Evolutionary conservation across 306 rosid genomes (phyloP), one percentile per base, ranked within the genome.

Genomic region (Adenanthera pavonina): DNA sequence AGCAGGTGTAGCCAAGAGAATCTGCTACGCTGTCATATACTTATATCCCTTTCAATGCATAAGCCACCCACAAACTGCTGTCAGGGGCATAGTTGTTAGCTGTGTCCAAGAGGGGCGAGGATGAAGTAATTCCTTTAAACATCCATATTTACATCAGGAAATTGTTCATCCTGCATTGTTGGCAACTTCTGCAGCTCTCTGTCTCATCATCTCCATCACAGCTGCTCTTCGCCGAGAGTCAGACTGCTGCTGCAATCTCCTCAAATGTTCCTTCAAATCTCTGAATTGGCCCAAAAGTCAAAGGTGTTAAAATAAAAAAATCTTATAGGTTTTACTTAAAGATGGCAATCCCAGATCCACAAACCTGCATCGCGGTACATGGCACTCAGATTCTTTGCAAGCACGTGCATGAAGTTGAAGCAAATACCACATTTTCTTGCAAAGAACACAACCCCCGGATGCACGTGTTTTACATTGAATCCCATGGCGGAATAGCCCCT

Each of bases 191-290:
- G 97, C 98, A 74, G 99, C 99, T 87, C 99, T 88, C 88, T 95
- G 98, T 85, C 99, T 93, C 99, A 96, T 96, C 98, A 96, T 96
- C 85, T 96, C 99, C 92, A 90, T 96, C 83, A 96, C 98, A 49
- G 99, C 98, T 68, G 98, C 98, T 90, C 97, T 91, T 75, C 99
- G 88, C 59, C 99, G 82, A 10, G 99, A 96, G 77, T 96, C 99
- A 76, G 99, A 90, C 82, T 93, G 99, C 84, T 93, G 98, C 87
- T 96, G 99, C 87, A 93, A 87, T 89, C 99, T 86, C 91, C 94
- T 91, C 76, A 93, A 68, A 84, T 96, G 98, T 75, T 96, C 99
- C 84, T 92, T 96, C 14, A 96, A 89, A 88, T 96, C 99, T 83
- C 98, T 96, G 95, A 65, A 75, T 64, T 36, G 16, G 81, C 46